phyloP scores from a whole-genome alignment of 169 alveolate species.

The Plasmodium ovale region DNA sequence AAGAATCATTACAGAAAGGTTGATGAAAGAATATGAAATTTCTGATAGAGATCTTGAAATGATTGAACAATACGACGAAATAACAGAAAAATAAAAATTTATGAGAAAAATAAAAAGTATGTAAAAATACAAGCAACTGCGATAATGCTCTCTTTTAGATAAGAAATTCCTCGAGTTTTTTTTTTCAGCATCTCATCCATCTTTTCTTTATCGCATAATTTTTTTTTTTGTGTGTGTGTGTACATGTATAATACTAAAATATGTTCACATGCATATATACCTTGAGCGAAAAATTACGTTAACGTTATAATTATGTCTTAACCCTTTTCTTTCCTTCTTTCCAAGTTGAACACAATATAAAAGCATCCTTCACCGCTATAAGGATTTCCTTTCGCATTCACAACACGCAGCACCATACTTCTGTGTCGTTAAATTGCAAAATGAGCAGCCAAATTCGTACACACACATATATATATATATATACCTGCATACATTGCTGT shows the following conservation, averaged over 20 bases:
- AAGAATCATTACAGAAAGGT: constrained; percentile 66
- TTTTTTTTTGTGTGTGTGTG: background rate
- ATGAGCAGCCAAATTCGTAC: background rate
- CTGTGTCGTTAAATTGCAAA: background rate
- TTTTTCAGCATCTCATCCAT: background rate
- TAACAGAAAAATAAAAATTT: constrained; percentile 33
- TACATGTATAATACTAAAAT: background rate
- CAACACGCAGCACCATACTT: background rate
- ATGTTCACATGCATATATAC: background rate
- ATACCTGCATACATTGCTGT: background rate
- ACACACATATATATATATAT: background rate
- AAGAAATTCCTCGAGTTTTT: background rate
- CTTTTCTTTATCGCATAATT: background rate
- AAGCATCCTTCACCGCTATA: too few species aligned
- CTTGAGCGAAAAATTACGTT: too few species aligned
- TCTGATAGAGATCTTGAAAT: constrained; percentile 69
- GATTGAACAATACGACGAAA: constrained; percentile 64
- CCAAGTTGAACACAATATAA: too few species aligned
- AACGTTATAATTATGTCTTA: too few species aligned
- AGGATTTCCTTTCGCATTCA: background rate
- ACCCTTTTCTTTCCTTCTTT: too few species aligned
- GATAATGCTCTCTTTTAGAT: too few species aligned
- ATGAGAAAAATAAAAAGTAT: background rate
- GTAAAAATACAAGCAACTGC: too few species aligned
- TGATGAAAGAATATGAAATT: constrained; percentile 69